A percentile compares a stretch with the other conserved stretches of the same genome.
Evolutionary conservation across 345 rosid genomes (phyloP).

Genomic region (Dimocarpus longan): DNA sequence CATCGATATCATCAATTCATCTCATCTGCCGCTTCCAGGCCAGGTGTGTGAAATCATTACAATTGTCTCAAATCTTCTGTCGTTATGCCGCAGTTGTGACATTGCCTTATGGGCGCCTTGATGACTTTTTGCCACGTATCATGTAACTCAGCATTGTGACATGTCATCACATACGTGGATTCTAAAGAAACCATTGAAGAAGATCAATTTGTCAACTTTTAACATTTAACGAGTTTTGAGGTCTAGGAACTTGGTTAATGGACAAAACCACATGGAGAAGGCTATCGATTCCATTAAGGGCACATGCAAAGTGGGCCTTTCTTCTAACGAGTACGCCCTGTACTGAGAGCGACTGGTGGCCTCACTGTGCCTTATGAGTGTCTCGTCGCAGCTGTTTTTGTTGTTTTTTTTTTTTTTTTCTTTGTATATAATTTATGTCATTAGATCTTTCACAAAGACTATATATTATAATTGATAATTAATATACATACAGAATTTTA

Average conservation of each 20-base stretch:
- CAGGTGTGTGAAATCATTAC: not conserved
- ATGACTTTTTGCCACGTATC: conserved; percentile 6
- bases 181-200: not conserved
- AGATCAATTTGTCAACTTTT: not conserved
- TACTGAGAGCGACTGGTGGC: conserved; percentile 10
- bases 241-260: conserved; percentile 22
- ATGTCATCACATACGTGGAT: conserved; percentile 19
- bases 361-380: not conserved
- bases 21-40: not conserved
- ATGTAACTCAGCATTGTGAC: not conserved
- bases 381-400: too few species aligned
- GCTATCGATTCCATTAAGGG: not conserved
- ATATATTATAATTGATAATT: too few species aligned
- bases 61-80: not conserved
- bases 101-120: too few species aligned
- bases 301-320: not conserved
- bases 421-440: too few species aligned
- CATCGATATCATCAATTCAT: not conserved
- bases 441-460: too few species aligned
- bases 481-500: too few species aligned
- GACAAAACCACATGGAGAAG: conserved; percentile 28
- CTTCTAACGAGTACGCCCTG: conserved; percentile 12
- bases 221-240: not conserved
- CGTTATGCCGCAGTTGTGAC: not conserved
- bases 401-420: too few species aligned